These are phyloP conservation scores for Amauroascus verrucosus DNA, from an alignment of 2,329 filamentous ascomycete genomes.

Conservation along the genomic window DNA sequence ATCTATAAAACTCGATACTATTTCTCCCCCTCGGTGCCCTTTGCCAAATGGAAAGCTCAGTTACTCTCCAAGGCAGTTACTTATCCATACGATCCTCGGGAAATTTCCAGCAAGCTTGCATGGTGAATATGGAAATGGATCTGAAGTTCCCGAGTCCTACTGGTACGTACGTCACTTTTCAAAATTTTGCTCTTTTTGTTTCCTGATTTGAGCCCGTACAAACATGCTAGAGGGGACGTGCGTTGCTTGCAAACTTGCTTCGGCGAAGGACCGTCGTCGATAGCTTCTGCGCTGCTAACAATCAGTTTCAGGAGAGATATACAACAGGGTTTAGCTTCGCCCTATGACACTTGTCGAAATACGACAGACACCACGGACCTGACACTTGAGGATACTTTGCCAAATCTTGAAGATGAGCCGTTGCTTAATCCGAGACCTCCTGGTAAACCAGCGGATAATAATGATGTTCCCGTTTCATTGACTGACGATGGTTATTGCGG, in stretches of 20 bases:
- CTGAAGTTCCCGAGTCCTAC: not conserved
- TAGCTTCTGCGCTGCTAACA: not conserved
- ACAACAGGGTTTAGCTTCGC: not conserved
- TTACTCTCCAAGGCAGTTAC: not conserved
- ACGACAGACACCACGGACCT: not conserved
- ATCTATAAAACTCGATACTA: not conserved
- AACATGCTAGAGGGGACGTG: not conserved
- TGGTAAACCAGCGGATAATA: not conserved
- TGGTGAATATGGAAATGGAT: not conserved
- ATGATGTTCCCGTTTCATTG: not conserved
- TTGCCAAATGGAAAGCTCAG: not conserved
- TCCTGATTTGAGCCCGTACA: too few relatives aligned
- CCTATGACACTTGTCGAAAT: not conserved
- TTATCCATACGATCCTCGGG: not conserved
- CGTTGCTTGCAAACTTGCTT: not conserved
- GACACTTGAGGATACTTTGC: not conserved
- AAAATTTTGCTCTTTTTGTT: too few relatives aligned
- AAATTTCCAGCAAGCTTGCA: not conserved
- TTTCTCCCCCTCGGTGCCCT: not conserved
- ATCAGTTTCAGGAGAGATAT: not conserved
- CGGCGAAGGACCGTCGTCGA: not conserved
- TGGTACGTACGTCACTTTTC: not conserved
- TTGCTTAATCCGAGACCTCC: not conserved
- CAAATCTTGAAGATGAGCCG: not conserved
- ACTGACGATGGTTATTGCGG: constrained; percentile 44